Evolutionary conservation across 441 rosid species (phyloP).

Genomic region (Bocquillonia castaneifolia): DNA sequence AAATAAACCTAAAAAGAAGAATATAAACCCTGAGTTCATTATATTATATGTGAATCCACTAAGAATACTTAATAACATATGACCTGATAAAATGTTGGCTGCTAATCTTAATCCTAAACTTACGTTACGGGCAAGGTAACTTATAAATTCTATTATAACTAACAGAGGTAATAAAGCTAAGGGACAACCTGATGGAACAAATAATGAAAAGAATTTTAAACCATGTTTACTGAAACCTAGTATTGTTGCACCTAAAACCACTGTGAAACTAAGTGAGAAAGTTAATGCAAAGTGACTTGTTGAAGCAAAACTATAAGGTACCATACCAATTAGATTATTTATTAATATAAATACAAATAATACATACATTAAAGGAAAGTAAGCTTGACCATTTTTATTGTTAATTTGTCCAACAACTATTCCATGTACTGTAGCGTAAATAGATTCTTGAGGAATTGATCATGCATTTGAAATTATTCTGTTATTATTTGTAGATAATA

Average conservation of each 20-base stretch:
- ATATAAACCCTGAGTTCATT: neutral
- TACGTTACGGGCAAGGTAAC: too few species aligned
- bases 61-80: neutral
- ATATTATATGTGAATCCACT: too few species aligned
- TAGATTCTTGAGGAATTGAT: neutral
- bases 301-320: conserved; percentile 22
- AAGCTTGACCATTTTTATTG: neutral
- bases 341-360: neutral
- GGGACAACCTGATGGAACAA: conserved; percentile 7
- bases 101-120: neutral
- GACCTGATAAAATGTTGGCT: neutral
- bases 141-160: neutral
- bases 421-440: conserved; percentile 1
- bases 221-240: neutral
- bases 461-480: too few species aligned
- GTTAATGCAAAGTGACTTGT: conserved; percentile 7
- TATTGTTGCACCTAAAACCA: conserved; percentile 14
- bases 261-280: conserved; percentile 10
- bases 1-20: too few species aligned
- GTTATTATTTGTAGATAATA: too few species aligned
- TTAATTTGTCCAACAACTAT: conserved; percentile 10
- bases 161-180: conserved; percentile 7
- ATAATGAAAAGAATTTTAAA: neutral
- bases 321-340: conserved; percentile 14
- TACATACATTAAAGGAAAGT: neutral